phyloP scores from a whole-genome alignment of 2,329 filamentous ascomycete genomes.

The Parafenestella ontariensis region DNA sequence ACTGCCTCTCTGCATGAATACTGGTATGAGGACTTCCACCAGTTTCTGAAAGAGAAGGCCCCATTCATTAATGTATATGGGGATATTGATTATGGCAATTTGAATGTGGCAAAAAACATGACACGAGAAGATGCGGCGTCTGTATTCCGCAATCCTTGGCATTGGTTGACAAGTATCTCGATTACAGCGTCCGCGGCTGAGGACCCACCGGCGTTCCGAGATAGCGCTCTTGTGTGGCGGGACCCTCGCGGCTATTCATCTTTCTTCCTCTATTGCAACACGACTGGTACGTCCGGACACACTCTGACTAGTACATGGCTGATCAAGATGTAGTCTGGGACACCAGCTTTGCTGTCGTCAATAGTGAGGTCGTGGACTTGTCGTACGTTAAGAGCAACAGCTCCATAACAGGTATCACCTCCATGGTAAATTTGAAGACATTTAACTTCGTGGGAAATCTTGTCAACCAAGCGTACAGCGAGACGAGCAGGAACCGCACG shows the following conservation, averaged over 20 bases:
- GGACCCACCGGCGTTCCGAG: background rate
- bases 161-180: background rate
- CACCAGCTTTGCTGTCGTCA: background rate
- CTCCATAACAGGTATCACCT: constrained; percentile 11
- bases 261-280: background rate
- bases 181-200: background rate
- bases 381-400: constrained; percentile 16
- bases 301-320: background rate
- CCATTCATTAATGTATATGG: background rate
- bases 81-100: background rate
- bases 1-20: constrained; percentile 5
- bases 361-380: background rate
- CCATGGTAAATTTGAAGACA: constrained; percentile 5
- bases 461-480: background rate
- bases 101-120: background rate
- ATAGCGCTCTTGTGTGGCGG: no score
- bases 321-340: background rate
- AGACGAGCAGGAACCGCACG: background rate
- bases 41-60: background rate
- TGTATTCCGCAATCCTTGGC: background rate
- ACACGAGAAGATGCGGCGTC: background rate
- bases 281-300: constrained; percentile 2
- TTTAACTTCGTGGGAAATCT: background rate
- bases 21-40: background rate
- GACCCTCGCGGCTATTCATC: no score